A percentile compares a stretch with the other conserved stretches of the same genome.
Conservation (phyloP, 2,329 filamentous ascomycete genomes). For the Zymoseptoria ardabiliae region DNA sequence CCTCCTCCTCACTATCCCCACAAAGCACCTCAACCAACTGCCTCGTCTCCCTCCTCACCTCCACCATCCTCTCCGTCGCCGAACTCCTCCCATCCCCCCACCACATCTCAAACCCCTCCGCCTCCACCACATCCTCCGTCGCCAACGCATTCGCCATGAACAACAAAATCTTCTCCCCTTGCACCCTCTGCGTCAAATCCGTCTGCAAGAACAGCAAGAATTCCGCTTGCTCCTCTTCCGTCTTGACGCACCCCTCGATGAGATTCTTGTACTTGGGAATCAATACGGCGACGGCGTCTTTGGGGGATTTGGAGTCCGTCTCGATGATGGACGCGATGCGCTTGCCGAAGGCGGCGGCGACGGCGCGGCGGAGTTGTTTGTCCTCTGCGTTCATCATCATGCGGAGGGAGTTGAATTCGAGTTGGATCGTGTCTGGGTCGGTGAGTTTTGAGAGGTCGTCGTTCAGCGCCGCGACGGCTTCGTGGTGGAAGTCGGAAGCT, state of each 20-base stretch:
- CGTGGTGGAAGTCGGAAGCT: constrained; percentile 68
- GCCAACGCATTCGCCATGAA: constrained; percentile 80
- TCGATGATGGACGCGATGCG: constrained; percentile 66
- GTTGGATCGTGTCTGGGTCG: constrained; percentile 74
- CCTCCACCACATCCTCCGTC: constrained; percentile 74
- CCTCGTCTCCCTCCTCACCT: constrained; percentile 64
- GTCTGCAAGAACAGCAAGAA: constrained; percentile 76
- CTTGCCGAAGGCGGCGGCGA: constrained; percentile 78
- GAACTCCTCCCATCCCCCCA: constrained; percentile 69
- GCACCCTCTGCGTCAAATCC: constrained; percentile 60
- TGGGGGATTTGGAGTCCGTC: constrained; percentile 25
- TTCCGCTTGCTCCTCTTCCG: constrained; percentile 68
- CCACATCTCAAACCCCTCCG: constrained; percentile 83
- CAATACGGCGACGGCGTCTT: constrained; percentile 36
- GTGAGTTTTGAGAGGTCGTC: constrained; percentile 70
- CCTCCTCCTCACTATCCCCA: constrained; percentile 63
- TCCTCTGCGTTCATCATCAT: constrained; percentile 88
- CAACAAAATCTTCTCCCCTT: constrained; percentile 62
- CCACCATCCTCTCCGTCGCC: constrained; percentile 60
- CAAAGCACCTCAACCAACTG: constrained; percentile 74
- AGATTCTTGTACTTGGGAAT: constrained; percentile 51
- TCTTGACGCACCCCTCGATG: constrained; percentile 48
- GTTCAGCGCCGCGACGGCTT: constrained; percentile 78
- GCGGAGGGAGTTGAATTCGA: constrained; percentile 89
- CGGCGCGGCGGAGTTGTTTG: constrained; percentile 75